These are phyloP conservation scores for Halenospora varia DNA, from an alignment of 495 filamentous ascomycete genomes.

Conservation along the genomic window DNA sequence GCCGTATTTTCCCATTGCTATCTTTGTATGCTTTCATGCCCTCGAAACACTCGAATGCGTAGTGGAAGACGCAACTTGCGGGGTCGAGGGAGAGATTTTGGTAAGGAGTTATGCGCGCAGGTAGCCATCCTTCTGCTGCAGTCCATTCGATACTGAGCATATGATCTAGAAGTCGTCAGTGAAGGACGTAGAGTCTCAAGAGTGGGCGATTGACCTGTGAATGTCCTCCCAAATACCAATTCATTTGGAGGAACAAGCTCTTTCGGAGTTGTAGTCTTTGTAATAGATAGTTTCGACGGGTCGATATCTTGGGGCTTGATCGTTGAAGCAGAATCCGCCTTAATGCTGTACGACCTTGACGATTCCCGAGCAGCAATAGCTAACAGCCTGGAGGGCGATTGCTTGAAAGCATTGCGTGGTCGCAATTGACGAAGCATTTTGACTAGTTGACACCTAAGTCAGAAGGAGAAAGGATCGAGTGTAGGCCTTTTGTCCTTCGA, in stretches of 20 bases:
- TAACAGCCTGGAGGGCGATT: constrained; percentile 21
- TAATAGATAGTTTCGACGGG: constrained; percentile 67
- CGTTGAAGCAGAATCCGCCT: constrained; percentile 46
- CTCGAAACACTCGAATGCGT: constrained; percentile 95
- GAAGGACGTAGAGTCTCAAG: neutral
- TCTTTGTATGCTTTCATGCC: constrained; percentile 99
- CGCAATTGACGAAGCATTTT: constrained; percentile 30
- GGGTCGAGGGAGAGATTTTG: constrained; percentile 96
- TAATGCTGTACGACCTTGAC: constrained; percentile 55
- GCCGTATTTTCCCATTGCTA: constrained; percentile 61
- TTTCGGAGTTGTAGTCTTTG: constrained; percentile 73
- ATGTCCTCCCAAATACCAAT: constrained; percentile 81
- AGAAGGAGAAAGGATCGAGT: neutral
- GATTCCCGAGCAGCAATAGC: constrained; percentile 23
- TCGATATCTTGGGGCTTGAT: constrained; percentile 55
- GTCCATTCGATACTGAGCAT: constrained; percentile 98
- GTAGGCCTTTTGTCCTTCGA: neutral
- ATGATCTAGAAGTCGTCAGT: constrained; percentile 57
- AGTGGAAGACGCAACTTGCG: constrained; percentile 96
- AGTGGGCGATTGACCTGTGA: constrained; percentile 47
- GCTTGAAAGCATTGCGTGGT: constrained; percentile 14
- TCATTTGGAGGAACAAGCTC: constrained; percentile 65
- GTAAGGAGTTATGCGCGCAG: constrained; percentile 82
- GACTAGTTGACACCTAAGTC: constrained; percentile 2
- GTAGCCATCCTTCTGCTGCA: constrained; percentile 71